Base-by-base conservation (phyloP, 495 filamentous ascomycete species). In the Podospora tetraspora region DNA sequence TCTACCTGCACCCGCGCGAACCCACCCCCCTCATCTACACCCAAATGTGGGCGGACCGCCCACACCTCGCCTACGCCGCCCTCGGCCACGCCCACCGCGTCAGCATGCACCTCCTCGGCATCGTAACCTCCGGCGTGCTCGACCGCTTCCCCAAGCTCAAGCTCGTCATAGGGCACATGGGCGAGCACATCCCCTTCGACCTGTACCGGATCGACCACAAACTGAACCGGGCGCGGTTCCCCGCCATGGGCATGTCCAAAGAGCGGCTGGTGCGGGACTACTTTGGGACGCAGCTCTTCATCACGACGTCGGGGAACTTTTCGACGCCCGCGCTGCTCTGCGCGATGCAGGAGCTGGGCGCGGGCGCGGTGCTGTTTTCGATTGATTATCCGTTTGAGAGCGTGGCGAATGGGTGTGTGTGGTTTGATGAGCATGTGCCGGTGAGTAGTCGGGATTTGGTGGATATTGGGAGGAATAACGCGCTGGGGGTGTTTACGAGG, bases 151-250 rank as follows among this genome's bases (percentile, higher is more conserved):
- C 87, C 0, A 81, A 80, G 34, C 73, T 90, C 25, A 87, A 90
- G 71, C 77, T 90, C 61, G 84, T 90, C 37, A 77, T 91, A 19
- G 87, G 88, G 0, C 88, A 91, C 72, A 80, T 89, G 73, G 88
- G 88, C 4, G 88, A 91, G 75, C 70, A 72, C 59, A 74, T 74
- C 29, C 72, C 72, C 0, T 74, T 71, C n/a, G 72, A 74, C 34
- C 62, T 74, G 10, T 74, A 72, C 34, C 70, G 72, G 1, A 74
- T 74, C 62, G 72, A 74, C 59, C 72, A 74, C 63, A 74, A 74
- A 59, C 66, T 74, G 16, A 72, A 74, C 61, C 66, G 72, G 21
- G 70, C 70, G 5, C 68, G 72, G 43, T 74, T 74, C 22, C 72
- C 72, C n/a, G 37, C 66, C 23, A 74, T 74, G 72, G 68, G 68